Percentiles rank a stretch among this genome's conserved stretches.
Evolutionary conservation across 2,329 filamentous ascomycete genomes (phyloP).

Genomic region (Alternaria infectoria): DNA sequence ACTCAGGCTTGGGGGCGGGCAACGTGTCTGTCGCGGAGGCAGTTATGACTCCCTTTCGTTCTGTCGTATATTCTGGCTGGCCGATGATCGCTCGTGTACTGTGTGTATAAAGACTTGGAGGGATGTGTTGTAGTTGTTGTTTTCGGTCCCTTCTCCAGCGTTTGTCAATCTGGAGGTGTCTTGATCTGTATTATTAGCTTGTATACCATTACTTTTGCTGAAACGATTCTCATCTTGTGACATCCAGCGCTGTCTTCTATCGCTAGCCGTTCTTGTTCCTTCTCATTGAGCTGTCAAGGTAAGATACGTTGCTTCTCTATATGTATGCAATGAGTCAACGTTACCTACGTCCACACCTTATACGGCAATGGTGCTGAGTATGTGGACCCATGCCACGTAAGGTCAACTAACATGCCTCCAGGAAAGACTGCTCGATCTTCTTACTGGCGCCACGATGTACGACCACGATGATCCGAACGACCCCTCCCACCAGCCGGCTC

Average conservation of each 20-base stretch:
- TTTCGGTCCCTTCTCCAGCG: background rate
- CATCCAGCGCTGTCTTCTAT: background rate
- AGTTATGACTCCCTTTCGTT: background rate
- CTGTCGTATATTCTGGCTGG: background rate
- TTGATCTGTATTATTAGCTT: constrained; percentile 4
- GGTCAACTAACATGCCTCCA: background rate
- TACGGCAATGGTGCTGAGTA: background rate
- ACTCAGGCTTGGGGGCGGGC: background rate
- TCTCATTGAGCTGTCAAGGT: background rate
- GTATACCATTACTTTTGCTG: constrained; percentile 1
- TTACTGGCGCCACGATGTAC: background rate
- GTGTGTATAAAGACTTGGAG: background rate
- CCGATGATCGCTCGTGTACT: background rate
- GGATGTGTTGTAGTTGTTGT: background rate
- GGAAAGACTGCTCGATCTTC: background rate
- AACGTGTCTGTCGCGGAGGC: background rate
- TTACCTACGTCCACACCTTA: background rate
- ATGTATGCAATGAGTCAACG: background rate
- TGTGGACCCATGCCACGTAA: background rate
- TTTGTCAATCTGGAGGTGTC: background rate
- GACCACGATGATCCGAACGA: background rate
- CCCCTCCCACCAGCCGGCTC: background rate
- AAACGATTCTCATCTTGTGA: background rate
- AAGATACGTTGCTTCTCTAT: background rate
- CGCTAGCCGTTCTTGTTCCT: background rate